Evolutionary conservation across 2,329 filamentous ascomycete genomes (phyloP), one percentile per base, ranked within the genome.

Genomic region (Domatiomyces globalis): DNA sequence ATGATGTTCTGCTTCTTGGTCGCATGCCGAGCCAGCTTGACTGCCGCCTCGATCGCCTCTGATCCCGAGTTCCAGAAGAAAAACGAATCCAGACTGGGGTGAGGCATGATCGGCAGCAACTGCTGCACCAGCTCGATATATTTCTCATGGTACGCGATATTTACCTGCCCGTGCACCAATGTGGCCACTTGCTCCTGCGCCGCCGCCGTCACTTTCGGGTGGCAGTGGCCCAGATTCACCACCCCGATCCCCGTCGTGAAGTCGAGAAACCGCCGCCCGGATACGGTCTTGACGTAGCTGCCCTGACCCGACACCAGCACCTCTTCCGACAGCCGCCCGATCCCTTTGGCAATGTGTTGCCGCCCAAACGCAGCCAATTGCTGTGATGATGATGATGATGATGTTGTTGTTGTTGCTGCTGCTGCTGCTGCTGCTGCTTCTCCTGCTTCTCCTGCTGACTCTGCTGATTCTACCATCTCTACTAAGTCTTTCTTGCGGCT

Each of bases 101-200:
- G 60, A 4, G 66, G 66, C 66, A 68, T 67, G 27, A 66, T 46
- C 1, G 65, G 65, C 17, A 66, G 54, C 7, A 68, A 56, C 1
- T 56, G 53, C 49, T 67, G 53, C 33, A 68, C 60, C 42, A 68
- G 61, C 43, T 65, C 61, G 20, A 66, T 58, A 51, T 66, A 66
- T 4, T 67, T 64, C 51, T 66, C 65, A 47, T 68, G 66, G 58
- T 69, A 69, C 1, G 66, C 67, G 49, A 69, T 69, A 57, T 68
- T 68, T 49, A 68, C 63, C 53, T 69, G 67, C 5, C 64, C 67
- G 45, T 69, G 67, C 45, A 68, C 66, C 15, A 69, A 62, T 43
- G 62, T 67, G 42, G 59, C 64, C 9, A 63, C 59, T 58, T 69
- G 67, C 2, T 56, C 52, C 49, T 67, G 65, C 15, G 65, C 65